Conservation (phyloP, 495 filamentous ascomycete genomes). For the Xylaria sp. region DNA sequence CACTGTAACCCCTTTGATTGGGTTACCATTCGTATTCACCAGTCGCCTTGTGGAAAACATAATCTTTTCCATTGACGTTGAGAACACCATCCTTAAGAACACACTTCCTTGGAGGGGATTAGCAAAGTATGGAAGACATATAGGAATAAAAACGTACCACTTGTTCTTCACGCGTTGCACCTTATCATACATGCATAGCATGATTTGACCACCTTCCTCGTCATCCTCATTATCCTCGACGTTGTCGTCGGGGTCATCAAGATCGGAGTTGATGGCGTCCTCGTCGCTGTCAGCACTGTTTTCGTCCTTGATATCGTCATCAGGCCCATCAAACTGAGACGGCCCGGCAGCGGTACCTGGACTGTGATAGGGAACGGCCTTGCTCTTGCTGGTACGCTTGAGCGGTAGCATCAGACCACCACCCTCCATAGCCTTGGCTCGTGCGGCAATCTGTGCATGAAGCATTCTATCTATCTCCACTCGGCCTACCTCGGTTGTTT, state of each 20-base stretch:
- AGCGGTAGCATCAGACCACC: slow-evolving; percentile 83
- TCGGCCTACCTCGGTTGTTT: slow-evolving; percentile 53
- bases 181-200: slow-evolving; percentile 99
- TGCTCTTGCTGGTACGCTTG: slow-evolving; percentile 48
- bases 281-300: slow-evolving; percentile 89
- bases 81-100: slow-evolving; percentile 95
- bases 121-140: slow-evolving; percentile 26
- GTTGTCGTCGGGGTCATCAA: slow-evolving; percentile 92
- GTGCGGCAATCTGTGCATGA: slow-evolving; percentile 70
- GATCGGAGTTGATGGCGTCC: slow-evolving; percentile 97
- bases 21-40: slow-evolving; percentile 96
- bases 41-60: slow-evolving; percentile 95
- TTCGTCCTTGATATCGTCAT: slow-evolving; percentile 68
- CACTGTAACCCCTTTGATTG: background rate
- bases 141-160: slow-evolving; percentile 65
- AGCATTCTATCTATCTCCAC: slow-evolving; percentile 67
- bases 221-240: slow-evolving; percentile 79
- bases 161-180: slow-evolving; percentile 99
- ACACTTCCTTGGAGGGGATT: slow-evolving; percentile 72
- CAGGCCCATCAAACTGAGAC: slow-evolving; percentile 72
- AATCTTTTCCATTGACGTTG: slow-evolving; percentile 89
- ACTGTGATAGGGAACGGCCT: slow-evolving; percentile 29
- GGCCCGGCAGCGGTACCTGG: slow-evolving; percentile 35
- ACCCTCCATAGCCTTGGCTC: slow-evolving; percentile 73
- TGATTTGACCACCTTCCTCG: slow-evolving; percentile 82